These are phyloP conservation scores for Hypoxylon sp. DNA, from an alignment of 2,329 filamentous ascomycete species.

Conservation along the genomic window DNA sequence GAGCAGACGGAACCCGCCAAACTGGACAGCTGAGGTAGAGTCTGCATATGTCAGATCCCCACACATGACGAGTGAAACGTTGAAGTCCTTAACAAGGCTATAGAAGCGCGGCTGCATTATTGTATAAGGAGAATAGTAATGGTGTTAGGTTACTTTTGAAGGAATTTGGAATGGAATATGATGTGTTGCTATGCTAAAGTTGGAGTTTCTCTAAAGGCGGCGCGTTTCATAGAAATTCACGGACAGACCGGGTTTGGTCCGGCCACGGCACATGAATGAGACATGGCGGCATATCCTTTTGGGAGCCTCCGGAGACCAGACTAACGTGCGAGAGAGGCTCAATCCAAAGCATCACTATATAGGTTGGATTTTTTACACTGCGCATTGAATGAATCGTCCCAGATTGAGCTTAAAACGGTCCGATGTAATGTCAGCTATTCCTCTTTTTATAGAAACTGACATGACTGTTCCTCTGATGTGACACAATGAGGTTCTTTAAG, in stretches of 20 bases:
- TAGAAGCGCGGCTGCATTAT: background rate
- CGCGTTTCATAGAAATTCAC: background rate
- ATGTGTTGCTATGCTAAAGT: background rate
- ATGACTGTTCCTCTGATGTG: background rate
- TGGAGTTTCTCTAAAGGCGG: background rate
- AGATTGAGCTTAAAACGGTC: background rate
- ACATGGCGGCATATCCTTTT: background rate
- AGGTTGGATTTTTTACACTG: background rate
- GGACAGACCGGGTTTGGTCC: background rate
- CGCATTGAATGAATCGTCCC: background rate
- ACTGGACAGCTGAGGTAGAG: background rate
- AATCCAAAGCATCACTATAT: background rate
- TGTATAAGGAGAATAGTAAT: background rate
- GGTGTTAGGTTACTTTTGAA: background rate
- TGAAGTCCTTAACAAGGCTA: background rate
- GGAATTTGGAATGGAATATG: background rate
- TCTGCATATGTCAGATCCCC: background rate
- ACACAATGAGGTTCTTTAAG: background rate
- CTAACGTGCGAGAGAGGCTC: background rate
- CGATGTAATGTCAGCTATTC: background rate
- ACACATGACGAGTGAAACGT: background rate
- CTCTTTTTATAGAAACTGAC: background rate
- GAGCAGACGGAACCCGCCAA: background rate
- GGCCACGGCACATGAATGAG: background rate
- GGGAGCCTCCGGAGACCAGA: background rate